Evolutionary conservation across 441 rosid genomes (phyloP).

Genomic region (Corymbia calophylla): DNA sequence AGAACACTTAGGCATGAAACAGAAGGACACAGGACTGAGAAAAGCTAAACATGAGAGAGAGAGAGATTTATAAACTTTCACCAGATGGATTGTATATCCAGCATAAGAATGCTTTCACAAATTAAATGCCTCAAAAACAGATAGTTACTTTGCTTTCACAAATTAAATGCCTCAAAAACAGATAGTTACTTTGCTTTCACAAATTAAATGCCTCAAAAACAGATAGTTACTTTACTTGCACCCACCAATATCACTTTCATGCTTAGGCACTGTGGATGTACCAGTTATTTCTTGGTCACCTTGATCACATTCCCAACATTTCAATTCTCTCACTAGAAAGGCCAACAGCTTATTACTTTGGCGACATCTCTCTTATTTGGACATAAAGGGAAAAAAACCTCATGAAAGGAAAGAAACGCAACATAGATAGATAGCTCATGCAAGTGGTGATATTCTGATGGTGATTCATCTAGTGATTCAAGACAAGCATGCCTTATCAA

Average conservation of each 20-base stretch:
- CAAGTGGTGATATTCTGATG: not conserved
- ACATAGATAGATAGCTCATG: not conserved
- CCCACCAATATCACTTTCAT: not conserved
- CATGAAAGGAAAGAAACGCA: not conserved
- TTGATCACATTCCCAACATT: not conserved
- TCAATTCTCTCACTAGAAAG: not conserved
- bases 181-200: not conserved
- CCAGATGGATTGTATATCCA: not conserved
- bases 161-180: not conserved
- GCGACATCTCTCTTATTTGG: not conserved
- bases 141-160: not conserved
- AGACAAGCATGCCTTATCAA: not conserved
- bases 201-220: not conserved
- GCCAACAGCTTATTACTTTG: not conserved
- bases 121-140: not conserved
- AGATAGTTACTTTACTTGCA: not conserved
- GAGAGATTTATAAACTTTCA: not conserved
- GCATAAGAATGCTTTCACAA: not conserved
- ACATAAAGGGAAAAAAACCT: not conserved
- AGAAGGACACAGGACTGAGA: not conserved
- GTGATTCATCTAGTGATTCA: not conserved
- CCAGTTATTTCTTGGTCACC: not conserved
- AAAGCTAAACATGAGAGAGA: not conserved
- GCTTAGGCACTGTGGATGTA: not conserved
- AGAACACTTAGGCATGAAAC: not conserved